Percentiles rank a stretch among this genome's conserved stretches.
Conservation (phyloP, 345 rosid species). For the Citrus medica region DNA sequence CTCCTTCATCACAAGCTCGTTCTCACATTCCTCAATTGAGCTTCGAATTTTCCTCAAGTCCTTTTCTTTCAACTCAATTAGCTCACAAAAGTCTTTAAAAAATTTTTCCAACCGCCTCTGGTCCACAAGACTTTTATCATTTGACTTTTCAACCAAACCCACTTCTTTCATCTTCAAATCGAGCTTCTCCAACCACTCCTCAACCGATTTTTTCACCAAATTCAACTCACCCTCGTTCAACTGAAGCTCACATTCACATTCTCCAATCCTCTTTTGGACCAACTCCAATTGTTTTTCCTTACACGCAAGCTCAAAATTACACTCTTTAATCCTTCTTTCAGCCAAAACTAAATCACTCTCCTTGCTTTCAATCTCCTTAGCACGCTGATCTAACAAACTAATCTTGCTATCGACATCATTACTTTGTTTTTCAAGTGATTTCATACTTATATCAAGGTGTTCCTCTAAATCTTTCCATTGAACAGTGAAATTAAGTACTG, state of each 20-base stretch:
- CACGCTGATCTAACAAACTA: neutral
- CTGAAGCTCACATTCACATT: neutral
- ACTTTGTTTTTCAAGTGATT: neutral
- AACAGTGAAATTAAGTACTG: neutral
- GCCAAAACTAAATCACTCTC: neutral
- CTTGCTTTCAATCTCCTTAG: neutral
- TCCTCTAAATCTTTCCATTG: neutral
- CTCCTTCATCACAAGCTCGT: slow-evolving; percentile 5
- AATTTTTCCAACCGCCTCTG: neutral
- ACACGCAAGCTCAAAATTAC: slow-evolving; percentile 9
- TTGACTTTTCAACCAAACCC: neutral
- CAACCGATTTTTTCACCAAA: neutral
- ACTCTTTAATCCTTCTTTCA: neutral
- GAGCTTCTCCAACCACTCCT: neutral
- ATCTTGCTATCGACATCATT: neutral
- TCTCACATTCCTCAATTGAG: neutral
- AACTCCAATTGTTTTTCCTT: neutral
- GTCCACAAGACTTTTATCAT: neutral
- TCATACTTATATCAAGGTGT: neutral
- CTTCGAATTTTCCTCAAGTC: slow-evolving; percentile 1
- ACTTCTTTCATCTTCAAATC: neutral
- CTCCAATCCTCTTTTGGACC: neutral
- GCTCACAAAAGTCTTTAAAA: neutral
- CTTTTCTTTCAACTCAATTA: slow-evolving; percentile 10
- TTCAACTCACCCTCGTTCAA: slow-evolving; percentile 1